Percentiles rank a stretch among this genome's conserved stretches.
These are phyloP conservation scores for Albizia julibrissin DNA, from an alignment of 306 rosid genomes.

Conservation along the genomic window DNA sequence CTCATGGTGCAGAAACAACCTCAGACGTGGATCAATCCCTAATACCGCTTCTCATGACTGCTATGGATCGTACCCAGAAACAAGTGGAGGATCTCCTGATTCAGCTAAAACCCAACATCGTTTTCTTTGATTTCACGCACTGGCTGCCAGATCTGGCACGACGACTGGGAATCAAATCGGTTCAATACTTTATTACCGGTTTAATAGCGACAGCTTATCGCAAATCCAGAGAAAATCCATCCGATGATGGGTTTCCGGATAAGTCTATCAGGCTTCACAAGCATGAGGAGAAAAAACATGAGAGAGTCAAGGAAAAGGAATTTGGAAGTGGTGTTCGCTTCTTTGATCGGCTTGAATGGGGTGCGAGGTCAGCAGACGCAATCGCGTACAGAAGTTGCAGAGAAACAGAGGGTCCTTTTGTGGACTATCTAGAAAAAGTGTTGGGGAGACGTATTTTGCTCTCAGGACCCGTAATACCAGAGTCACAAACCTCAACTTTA, in stretches of 20 bases:
- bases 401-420: constrained; percentile 17
- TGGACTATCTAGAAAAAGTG: background rate
- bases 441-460: constrained; percentile 2
- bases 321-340: constrained; percentile 12
- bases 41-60: background rate
- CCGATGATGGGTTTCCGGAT: background rate
- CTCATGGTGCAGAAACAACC: constrained; percentile 23
- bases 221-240: background rate
- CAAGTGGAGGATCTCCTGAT: background rate
- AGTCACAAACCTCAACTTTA: background rate
- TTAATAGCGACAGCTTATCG: background rate
- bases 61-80: constrained; percentile 18
- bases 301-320: background rate
- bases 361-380: background rate
- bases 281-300: background rate
- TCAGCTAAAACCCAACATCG: constrained; percentile 8
- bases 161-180: background rate
- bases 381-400: background rate
- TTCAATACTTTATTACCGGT: background rate
- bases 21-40: background rate
- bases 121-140: constrained; percentile 10
- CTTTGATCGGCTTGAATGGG: background rate
- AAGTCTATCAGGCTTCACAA: background rate
- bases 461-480: background rate
- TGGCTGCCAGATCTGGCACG: background rate